Percentiles rank a stretch among this genome's conserved stretches.
Conservation (phyloP, 2,329 filamentous ascomycete genomes). For the Sclerotinia nivalis region DNA sequence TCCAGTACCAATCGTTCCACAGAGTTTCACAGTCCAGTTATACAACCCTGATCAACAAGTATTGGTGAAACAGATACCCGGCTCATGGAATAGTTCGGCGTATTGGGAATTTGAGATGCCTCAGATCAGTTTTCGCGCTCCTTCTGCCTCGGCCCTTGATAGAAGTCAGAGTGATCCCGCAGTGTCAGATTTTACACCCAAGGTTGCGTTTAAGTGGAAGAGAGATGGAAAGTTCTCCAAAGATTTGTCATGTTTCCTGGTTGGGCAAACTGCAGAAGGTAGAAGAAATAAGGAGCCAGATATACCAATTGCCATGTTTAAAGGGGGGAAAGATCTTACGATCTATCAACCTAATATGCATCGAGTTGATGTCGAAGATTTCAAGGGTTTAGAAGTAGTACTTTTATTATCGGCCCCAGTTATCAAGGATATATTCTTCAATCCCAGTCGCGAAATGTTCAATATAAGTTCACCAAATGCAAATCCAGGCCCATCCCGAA, state of each 20-base stretch:
- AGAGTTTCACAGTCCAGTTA: slow-evolving; percentile 78
- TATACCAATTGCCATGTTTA: slow-evolving; percentile 89
- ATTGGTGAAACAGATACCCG: slow-evolving; percentile 66
- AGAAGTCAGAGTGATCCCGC: slow-evolving; percentile 64
- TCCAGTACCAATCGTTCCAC: slow-evolving; percentile 72
- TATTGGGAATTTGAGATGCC: slow-evolving; percentile 94
- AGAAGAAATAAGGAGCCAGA: slow-evolving; percentile 90
- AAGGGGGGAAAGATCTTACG: slow-evolving; percentile 68
- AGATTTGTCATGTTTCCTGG: slow-evolving; percentile 86
- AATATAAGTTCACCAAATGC: slow-evolving; percentile 60
- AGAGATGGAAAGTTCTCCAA: slow-evolving; percentile 82
- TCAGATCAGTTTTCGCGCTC: slow-evolving; percentile 77
- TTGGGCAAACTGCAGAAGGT: slow-evolving; percentile 70
- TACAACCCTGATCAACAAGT: slow-evolving; percentile 93
- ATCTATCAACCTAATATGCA: slow-evolving; percentile 92
- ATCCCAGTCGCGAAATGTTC: slow-evolving; percentile 72
- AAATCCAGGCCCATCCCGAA: slow-evolving; percentile 25
- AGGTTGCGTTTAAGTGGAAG: slow-evolving; percentile 84
- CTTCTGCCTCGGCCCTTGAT: slow-evolving; percentile 77
- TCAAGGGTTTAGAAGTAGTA: slow-evolving; percentile 87
- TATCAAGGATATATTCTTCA: slow-evolving; percentile 65
- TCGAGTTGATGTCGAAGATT: slow-evolving; percentile 88
- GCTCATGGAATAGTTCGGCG: slow-evolving; percentile 77
- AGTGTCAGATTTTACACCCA: slow-evolving; percentile 61
- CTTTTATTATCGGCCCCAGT: slow-evolving; percentile 64